Base-by-base conservation (phyloP, 805 yeast species). In the Schwanniomyces vanrijiae region DNA sequence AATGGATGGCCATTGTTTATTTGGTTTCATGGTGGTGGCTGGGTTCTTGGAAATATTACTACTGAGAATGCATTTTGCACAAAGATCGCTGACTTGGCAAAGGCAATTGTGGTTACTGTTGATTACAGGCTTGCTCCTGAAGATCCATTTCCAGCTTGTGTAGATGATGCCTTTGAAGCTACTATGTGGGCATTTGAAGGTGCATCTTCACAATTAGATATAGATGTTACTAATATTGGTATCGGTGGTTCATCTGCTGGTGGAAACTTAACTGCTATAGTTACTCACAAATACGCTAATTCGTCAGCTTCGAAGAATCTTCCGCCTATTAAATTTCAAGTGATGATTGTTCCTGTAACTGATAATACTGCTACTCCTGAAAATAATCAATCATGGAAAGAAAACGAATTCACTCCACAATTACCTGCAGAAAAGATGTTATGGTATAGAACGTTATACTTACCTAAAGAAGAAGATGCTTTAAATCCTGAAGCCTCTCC, bases 91-190 rank as follows among this genome's bases (percentile, higher is more conserved):
- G 65, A 66, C 31, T 45, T 53, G 19, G 66, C 71, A 9, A 48
- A 66, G 40, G 64, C 73, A 48, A 54, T 66, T n/a, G 78, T 75
- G 11, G 60, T 78, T 9, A 61, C 71, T 6, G 75, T 77, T n/a
- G 80, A 77, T 55, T 78, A 78, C 58, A 51, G 82, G 35, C 57
- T 76, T 45, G 81, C 81, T 0, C 83, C 82, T 2, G 80, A 77
- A 54, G 51, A 61, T 53, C 76, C 76, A 19, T 78, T 62, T 55
- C 82, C 83, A 3, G 77, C 80, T 8, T 65, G 75, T 38, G 68
- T 73, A 2, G 69, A 76, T 8, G 81, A 77, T 59, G 55, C 73
- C n/a, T 72, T 61, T 48, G 65, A 59, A 31, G 70, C 78, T 3
- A 51, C 64, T 13, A 13, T 68, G 16, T 70, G 65, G 57, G 59